Conservation (phyloP, 2,329 filamentous ascomycete genomes). For the Pseudohalonectria lignicola region DNA sequence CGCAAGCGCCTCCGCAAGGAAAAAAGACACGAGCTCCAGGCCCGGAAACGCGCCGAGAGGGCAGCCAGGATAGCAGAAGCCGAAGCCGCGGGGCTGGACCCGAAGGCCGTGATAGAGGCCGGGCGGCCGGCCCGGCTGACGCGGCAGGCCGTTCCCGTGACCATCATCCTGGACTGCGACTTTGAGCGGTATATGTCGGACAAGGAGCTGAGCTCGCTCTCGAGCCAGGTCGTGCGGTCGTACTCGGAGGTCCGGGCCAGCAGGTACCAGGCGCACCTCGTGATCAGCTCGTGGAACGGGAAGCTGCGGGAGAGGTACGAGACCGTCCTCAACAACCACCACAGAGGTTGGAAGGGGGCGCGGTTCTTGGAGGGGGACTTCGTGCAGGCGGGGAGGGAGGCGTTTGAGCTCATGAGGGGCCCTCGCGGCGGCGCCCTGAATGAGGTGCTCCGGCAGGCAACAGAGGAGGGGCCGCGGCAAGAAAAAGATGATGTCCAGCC, state of each 20-base stretch:
- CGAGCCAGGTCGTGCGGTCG: constrained; percentile 71
- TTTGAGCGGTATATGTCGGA: constrained; percentile 87
- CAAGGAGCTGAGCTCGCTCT: constrained; percentile 73
- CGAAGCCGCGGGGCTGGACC: constrained; percentile 29
- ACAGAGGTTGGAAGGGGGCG: constrained; percentile 71
- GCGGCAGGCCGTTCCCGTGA: constrained; percentile 55
- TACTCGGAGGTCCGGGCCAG: constrained; percentile 80
- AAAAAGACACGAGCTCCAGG: constrained; percentile 36
- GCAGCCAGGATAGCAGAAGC: constrained; percentile 36
- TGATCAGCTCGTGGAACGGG: constrained; percentile 68
- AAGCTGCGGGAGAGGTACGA: constrained; percentile 71
- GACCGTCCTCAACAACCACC: constrained; percentile 56
- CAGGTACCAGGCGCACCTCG: constrained; percentile 58
- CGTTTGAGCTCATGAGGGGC: constrained; percentile 56
- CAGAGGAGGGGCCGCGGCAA: neutral
- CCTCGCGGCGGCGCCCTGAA: constrained; percentile 43
- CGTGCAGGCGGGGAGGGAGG: constrained; percentile 51
- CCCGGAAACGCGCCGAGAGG: constrained; percentile 36
- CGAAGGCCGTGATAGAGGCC: constrained; percentile 17
- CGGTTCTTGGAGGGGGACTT: constrained; percentile 67
- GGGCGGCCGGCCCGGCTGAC: constrained; percentile 17
- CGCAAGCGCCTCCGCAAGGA: constrained; percentile 44
- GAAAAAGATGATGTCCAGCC: no score
- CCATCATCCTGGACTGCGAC: constrained; percentile 80
- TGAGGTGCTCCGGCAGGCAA: constrained; percentile 36